Evolutionary conservation across 805 yeast species (phyloP).

Genomic region (Lachancea thermotolerans): DNA sequence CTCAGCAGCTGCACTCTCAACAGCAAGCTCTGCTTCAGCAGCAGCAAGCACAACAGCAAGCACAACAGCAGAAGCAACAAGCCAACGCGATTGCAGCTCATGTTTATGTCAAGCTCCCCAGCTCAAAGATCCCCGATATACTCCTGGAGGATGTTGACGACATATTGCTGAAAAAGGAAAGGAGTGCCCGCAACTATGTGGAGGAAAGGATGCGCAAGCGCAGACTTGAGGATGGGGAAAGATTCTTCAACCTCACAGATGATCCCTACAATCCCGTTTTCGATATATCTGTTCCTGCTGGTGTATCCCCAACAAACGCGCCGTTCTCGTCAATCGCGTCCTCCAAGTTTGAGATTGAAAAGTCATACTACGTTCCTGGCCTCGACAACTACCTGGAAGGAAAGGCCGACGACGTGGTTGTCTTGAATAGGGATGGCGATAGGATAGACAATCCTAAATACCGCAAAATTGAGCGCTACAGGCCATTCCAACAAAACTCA

Average conservation of each 20-base stretch:
- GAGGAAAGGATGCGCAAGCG: constrained; percentile 73
- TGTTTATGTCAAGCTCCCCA: constrained; percentile 81
- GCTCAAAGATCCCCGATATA: constrained; percentile 89
- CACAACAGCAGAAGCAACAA: constrained; percentile 17
- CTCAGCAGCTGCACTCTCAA: constrained; percentile 10
- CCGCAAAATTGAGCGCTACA: constrained; percentile 32
- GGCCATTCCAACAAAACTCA: constrained; percentile 31
- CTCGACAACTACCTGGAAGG: constrained; percentile 28
- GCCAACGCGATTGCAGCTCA: constrained; percentile 36
- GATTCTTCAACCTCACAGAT: constrained; percentile 80
- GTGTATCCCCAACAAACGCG: constrained; percentile 52
- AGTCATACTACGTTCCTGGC: constrained; percentile 42
- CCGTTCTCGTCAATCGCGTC: constrained; percentile 78
- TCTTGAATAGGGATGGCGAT: constrained; percentile 29
- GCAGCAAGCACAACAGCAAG: constrained; percentile 16
- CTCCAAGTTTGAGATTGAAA: constrained; percentile 57
- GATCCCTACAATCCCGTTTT: constrained; percentile 79
- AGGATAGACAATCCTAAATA: constrained; percentile 19
- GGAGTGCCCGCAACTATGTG: constrained; percentile 75
- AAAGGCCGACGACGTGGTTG: constrained; percentile 18
- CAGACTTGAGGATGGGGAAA: constrained; percentile 56
- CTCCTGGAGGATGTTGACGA: constrained; percentile 77
- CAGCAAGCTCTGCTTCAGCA: constrained; percentile 16
- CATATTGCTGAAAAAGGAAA: constrained; percentile 66
- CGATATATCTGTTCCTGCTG: constrained; percentile 52